phyloP scores from a whole-genome alignment of 208 protist species.

The Hexamita inflata region DNA sequence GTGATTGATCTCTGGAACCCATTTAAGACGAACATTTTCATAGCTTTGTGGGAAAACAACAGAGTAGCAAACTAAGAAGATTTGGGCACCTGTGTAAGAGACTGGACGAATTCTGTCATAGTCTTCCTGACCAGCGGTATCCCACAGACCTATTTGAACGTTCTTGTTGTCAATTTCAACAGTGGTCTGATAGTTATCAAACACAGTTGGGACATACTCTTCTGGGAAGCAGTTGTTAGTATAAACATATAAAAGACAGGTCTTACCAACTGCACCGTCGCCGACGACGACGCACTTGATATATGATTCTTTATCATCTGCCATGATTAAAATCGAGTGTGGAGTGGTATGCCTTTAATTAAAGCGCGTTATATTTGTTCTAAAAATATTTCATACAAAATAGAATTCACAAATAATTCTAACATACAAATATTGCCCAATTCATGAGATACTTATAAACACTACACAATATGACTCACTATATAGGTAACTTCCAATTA shows the following conservation, averaged over 20 bases:
- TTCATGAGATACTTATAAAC: too few species aligned
- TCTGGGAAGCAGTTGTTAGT: constrained; percentile 38
- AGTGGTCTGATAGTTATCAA: constrained; percentile 43
- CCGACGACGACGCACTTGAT: constrained; percentile 43
- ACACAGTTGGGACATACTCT: constrained; percentile 43
- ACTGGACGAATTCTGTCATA: constrained; percentile 54
- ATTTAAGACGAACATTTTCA: constrained; percentile 57
- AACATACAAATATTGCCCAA: too few species aligned
- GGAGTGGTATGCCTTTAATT: too few species aligned
- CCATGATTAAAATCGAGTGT: too few species aligned
- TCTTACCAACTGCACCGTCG: constrained; percentile 45
- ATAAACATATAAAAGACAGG: constrained; percentile 36
- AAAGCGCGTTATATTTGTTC: too few species aligned
- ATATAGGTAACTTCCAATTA: too few species aligned
- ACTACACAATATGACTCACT: too few species aligned
- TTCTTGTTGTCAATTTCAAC: constrained; percentile 27
- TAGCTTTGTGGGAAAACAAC: constrained; percentile 50
- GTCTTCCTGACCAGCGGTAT: constrained; percentile 50
- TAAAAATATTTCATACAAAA: too few species aligned
- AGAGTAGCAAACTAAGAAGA: constrained; percentile 63
- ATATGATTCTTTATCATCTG: too few species aligned
- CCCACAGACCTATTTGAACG: constrained; percentile 36
- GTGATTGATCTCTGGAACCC: constrained; percentile 30
- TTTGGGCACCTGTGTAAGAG: constrained; percentile 51
- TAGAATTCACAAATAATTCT: too few species aligned